phyloP scores from a whole-genome alignment of 257 asterid genomes.

The Gynochthodes officinalis region DNA sequence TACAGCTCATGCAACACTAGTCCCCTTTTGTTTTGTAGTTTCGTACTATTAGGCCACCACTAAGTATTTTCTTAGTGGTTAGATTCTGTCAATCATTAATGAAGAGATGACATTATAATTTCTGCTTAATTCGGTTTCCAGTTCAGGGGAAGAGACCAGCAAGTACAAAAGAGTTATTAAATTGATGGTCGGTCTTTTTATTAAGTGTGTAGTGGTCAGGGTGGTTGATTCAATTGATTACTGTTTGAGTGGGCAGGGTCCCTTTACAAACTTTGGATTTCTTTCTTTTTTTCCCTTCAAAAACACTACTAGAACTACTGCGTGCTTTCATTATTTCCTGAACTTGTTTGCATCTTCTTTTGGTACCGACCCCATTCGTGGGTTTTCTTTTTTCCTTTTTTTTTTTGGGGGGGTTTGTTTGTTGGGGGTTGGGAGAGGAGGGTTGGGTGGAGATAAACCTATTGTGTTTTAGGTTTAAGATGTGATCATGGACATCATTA shows the following conservation, averaged over 20 bases:
- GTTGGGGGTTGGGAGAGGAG: no score
- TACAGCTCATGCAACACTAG: background rate
- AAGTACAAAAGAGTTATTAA: constrained; percentile 23
- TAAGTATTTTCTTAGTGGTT: background rate
- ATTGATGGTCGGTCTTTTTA: constrained; percentile 24
- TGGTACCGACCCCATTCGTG: no score
- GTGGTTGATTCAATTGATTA: constrained; percentile 35
- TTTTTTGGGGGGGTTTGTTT: no score
- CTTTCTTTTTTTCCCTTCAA: constrained; percentile 12
- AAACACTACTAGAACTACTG: background rate
- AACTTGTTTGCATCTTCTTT: no score
- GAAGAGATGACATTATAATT: background rate
- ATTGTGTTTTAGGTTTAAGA: no score
- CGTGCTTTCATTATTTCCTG: background rate
- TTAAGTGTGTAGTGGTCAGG: constrained; percentile 12
- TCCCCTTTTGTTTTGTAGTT: background rate
- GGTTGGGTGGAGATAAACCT: no score
- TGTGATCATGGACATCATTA: no score
- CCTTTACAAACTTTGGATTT: background rate
- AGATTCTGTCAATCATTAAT: background rate
- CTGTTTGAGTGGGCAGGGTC: constrained; percentile 12
- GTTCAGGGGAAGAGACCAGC: constrained; percentile 2
- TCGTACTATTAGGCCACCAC: background rate
- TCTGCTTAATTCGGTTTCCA: constrained; percentile 5
- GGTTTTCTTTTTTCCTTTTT: no score